Percentiles rank a stretch among this genome's conserved stretches.
Conservation (phyloP, 345 rosid species). For the Eucalyptus curtisii region DNA sequence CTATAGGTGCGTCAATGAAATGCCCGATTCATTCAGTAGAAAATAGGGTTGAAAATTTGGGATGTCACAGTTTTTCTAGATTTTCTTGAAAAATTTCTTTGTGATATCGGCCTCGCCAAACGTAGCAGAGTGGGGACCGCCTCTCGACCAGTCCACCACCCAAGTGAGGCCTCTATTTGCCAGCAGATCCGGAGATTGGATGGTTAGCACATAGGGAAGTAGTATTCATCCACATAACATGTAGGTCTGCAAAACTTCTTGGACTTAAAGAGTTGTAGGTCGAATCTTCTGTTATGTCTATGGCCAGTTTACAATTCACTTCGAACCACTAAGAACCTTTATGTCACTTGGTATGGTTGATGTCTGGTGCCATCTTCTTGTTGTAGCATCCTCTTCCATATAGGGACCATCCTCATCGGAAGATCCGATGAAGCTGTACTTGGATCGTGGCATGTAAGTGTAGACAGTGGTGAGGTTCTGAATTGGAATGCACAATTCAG, state of each 20-base stretch:
- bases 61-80: slow-evolving; percentile 19
- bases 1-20: no score
- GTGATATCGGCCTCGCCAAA: slow-evolving; percentile 41
- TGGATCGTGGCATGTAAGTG: slow-evolving; percentile 45
- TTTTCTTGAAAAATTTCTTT: slow-evolving; percentile 36
- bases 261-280: slow-evolving; percentile 28
- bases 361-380: slow-evolving; percentile 46
- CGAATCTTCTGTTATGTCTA: slow-evolving; percentile 42
- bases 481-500: slow-evolving; percentile 82
- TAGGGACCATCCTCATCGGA: slow-evolving; percentile 63
- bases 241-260: slow-evolving; percentile 51
- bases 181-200: slow-evolving; percentile 37
- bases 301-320: slow-evolving; percentile 47
- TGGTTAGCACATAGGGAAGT: slow-evolving; percentile 58
- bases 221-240: slow-evolving; percentile 83
- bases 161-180: slow-evolving; percentile 70
- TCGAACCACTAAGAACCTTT: slow-evolving; percentile 96
- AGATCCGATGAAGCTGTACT: slow-evolving; percentile 63
- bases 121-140: slow-evolving; percentile 87
- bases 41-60: no score
- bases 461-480: slow-evolving; percentile 51
- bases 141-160: slow-evolving; percentile 76
- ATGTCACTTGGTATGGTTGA: slow-evolving; percentile 62
- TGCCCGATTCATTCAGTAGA: no score
- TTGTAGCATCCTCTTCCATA: slow-evolving; percentile 64